Base-by-base conservation (phyloP, 1,284 basidiomycete genomes). In the Puccinia coronata region DNA sequence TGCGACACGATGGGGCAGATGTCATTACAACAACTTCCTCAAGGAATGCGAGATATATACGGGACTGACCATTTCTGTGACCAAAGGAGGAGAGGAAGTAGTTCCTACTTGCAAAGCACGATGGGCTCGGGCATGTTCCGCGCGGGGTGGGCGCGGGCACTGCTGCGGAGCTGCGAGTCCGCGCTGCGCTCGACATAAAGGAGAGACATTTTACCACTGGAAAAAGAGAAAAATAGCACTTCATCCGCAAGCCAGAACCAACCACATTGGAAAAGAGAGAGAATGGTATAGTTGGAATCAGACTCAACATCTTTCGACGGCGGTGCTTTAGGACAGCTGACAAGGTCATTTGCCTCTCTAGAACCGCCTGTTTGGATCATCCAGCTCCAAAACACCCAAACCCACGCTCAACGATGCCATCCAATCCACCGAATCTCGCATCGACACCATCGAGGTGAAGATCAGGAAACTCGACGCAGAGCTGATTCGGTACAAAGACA, bases 391-490 rank as follows among this genome's bases (percentile, higher is more conserved):
- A 70, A 87, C 87, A 82, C 89, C 95, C 51, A 94, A 95, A 85
- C 91, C 96, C 0, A 89, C 89, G 1, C 90, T 99, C 8, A 91
- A 92, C 82, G 95, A 98, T 88, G 97, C 96, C 23, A 98, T 99
- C 84, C 87, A 90, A 59, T 92, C 94, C 91, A 98, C 96, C 85
- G 97, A 99, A 86, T 87, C 90, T 0, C 91, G 97, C 65, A 90
- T 95, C 85, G 92, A 92, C 70, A 91, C 92, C 12, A 94, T 98
- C 83, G 95, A 99, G 86, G 95, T 98, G 86, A 99, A 99, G 89
- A 89, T 99, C 84, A 93, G 93, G 88, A 98, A 99, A 87, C 90
- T 99, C 34, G 96, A 99, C 86, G 94, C 92, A 6, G 97, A 99
- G 86, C 90, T 99, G 43, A 90, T 89, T 57, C 89, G 93, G 77